A percentile compares a stretch with the other conserved stretches of the same genome.
Evolutionary conservation across 805 yeast genomes (phyloP).

Genomic region (Ogataea saltuana): DNA sequence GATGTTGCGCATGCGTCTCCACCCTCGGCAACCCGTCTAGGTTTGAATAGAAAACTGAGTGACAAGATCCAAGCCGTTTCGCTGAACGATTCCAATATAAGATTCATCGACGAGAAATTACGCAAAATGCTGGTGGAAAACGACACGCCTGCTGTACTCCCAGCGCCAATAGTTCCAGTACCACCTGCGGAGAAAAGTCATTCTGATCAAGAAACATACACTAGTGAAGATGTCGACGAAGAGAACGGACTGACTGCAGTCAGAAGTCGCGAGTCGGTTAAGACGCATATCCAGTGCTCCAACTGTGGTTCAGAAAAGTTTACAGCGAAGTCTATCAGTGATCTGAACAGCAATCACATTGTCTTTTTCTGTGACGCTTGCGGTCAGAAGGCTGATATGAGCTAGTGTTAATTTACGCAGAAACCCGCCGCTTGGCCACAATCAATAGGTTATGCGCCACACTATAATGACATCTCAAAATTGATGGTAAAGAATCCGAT

Average conservation of each 20-base stretch:
- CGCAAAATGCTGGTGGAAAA: constrained; percentile 12
- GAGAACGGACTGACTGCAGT: constrained; percentile 4
- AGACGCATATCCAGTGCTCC: constrained; percentile 23
- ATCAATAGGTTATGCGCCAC: not conserved
- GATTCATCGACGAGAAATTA: constrained; percentile 15
- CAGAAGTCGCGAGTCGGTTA: constrained; percentile 8
- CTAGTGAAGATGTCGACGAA: not conserved
- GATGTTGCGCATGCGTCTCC: not conserved
- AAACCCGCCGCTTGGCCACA: not conserved
- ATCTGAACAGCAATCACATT: constrained; percentile 19
- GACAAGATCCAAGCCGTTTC: constrained; percentile 1
- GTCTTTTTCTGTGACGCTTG: constrained; percentile 32
- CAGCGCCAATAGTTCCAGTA: no score
- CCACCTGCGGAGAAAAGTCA: not conserved
- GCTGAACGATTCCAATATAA: constrained; percentile 15
- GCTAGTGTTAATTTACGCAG: no score
- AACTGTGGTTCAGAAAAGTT: constrained; percentile 27
- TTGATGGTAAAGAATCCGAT: no score
- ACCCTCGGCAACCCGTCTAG: constrained; percentile 1
- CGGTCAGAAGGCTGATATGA: constrained; percentile 24
- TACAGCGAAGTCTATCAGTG: constrained; percentile 26
- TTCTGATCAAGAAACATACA: not conserved
- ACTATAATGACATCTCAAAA: not conserved
- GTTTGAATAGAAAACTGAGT: constrained; percentile 1
- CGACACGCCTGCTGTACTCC: not conserved